These are phyloP conservation scores for Saturnispora diversa DNA, from an alignment of 805 yeast genomes.

Conservation along the genomic window DNA sequence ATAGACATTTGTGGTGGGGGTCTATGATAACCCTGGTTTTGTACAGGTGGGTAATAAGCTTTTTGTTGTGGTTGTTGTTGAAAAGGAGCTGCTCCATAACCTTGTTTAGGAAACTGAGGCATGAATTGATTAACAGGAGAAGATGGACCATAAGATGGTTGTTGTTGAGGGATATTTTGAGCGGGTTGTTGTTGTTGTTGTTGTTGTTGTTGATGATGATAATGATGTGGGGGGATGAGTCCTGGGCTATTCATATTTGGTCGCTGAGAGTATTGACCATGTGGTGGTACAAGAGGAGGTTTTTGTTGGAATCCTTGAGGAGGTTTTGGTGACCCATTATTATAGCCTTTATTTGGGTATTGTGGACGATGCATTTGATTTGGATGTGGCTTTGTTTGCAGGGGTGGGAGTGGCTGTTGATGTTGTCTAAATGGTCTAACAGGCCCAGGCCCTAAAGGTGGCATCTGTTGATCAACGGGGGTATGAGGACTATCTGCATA, in stretches of 20 bases:
- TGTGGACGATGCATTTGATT: not conserved
- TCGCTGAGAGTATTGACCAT: slow-evolving; percentile 11
- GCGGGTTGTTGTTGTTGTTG: slow-evolving; percentile 13
- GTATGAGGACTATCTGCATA: slow-evolving; percentile 9
- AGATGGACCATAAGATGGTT: slow-evolving; percentile 9
- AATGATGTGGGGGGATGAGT: slow-evolving; percentile 14
- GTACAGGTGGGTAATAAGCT: slow-evolving; percentile 11
- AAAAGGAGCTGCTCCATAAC: not conserved
- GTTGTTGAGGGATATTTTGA: slow-evolving; percentile 13
- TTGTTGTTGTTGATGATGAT: slow-evolving; percentile 10
- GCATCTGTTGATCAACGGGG: slow-evolving; percentile 13
- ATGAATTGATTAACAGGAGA: slow-evolving; percentile 11
- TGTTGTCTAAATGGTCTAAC: slow-evolving; percentile 2
- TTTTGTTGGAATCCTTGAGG: slow-evolving; percentile 1
- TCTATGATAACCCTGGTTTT: slow-evolving; percentile 15
- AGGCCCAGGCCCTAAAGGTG: slow-evolving; percentile 8
- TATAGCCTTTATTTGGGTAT: not conserved
- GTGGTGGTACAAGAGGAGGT: slow-evolving; percentile 8
- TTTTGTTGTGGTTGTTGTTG: not conserved
- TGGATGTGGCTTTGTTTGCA: not conserved
- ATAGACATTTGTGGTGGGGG: slow-evolving; percentile 15
- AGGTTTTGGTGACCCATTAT: not conserved
- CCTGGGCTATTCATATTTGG: slow-evolving; percentile 14
- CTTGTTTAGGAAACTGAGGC: slow-evolving; percentile 9
- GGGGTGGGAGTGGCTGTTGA: not conserved